Evolutionary conservation across 306 rosid genomes (phyloP), one percentile per base, ranked within the genome.

Genomic region (Hippophae tibetana): DNA sequence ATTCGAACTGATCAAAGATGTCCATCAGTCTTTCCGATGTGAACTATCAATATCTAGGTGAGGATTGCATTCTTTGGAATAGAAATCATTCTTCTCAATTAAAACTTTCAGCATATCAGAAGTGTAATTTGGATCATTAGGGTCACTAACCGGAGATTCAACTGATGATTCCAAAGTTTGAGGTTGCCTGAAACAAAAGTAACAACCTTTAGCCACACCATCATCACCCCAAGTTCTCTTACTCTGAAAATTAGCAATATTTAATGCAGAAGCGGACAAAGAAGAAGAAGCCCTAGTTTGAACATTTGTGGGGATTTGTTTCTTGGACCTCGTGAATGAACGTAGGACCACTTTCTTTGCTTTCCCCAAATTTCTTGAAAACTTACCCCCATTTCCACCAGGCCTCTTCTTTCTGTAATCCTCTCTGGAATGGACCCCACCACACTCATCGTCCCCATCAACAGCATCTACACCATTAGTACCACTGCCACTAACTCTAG

Each of bases 41-140:
- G 57, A 43, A 14, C 13, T 11, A 54, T 42, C 59, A 64, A 56
- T 73, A 61, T 76, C 69, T 42, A 79, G 41, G 69, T 86, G 95
- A 38, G 84, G 68, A 81, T 90, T 86, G 83, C 86, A 82, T 43
- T 86, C 82, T 61, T 67, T 80, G 52, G 86, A 82, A 75, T 61
- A 75, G 64, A 90, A 90, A 75, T 82, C 88, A 70, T 80, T 90
- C 42, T 52, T 80, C 65, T 90, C 90, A 7, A 90, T 67, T n/a
- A 90, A 69, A 70, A 23, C 62, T 68, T 56, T 82, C 76, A 88
- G 48, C 86, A 78, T 82, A 27, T 69, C 76, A 50, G 46, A 49
- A 40, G 79, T 80, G 54, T 86, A 90, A 47, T 77, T 82, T 1
- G 81, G 83, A 57, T 76, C 57, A 60, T 84, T 79, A 5, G 95